Evolutionary conservation across 164 flowering plant species (phyloP).

Genomic region (Aristolochia californica): DNA sequence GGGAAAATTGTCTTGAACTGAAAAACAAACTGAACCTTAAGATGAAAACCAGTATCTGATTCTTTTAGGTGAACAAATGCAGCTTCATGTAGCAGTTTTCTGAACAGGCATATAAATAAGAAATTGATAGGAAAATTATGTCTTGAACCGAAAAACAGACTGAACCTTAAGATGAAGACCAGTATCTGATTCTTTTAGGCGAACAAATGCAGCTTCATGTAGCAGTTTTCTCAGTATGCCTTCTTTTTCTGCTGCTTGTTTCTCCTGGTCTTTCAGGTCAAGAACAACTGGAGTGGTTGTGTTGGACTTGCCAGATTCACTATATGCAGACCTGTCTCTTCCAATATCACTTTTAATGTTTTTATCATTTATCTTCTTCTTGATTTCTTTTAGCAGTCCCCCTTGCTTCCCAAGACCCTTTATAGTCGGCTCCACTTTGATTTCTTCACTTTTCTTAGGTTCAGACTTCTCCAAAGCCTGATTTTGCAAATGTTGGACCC

Average conservation of each 20-base stretch:
- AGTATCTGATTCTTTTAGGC: slow-evolving; percentile 82
- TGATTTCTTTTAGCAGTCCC: slow-evolving; percentile 70
- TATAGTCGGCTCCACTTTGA: slow-evolving; percentile 67
- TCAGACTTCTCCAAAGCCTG: slow-evolving; percentile 70
- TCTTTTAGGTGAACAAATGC: too few relatives aligned
- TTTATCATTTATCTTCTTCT: slow-evolving; percentile 53
- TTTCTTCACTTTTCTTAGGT: slow-evolving; percentile 55
- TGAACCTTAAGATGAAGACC: slow-evolving; percentile 86
- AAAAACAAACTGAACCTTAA: slow-evolving; percentile 43
- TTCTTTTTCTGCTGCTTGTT: slow-evolving; percentile 47
- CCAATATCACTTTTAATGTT: slow-evolving; percentile 32
- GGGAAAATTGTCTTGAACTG: too few relatives aligned
- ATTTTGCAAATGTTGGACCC: slow-evolving; percentile 95
- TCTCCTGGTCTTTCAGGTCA: slow-evolving; percentile 42
- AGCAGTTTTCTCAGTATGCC: slow-evolving; percentile 44
- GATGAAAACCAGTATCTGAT: slow-evolving; percentile 91
- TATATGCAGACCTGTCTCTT: slow-evolving; percentile 26
- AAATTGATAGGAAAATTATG: too few relatives aligned
- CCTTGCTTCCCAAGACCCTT: slow-evolving; percentile 99
- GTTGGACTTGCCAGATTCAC: slow-evolving; percentile 22
- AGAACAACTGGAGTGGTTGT: slow-evolving; percentile 16
- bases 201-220: slow-evolving; percentile 61
- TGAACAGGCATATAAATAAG: slow-evolving; percentile 18
- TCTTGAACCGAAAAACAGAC: neutral
- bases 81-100: slow-evolving; percentile 46